Conservation (phyloP, 805 yeast species). For the Maudiozyma bulderi region DNA sequence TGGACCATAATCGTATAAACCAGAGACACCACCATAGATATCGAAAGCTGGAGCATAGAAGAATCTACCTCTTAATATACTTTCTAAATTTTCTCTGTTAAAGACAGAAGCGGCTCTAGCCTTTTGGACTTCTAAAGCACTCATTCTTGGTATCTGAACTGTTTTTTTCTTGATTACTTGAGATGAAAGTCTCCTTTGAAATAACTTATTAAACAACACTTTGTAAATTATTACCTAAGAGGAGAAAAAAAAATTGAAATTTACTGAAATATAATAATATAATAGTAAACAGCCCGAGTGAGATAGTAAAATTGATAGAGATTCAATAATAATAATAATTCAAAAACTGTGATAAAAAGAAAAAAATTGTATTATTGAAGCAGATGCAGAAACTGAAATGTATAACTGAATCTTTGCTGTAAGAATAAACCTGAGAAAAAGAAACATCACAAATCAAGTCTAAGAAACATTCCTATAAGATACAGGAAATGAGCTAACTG, state of each 20-base stretch:
- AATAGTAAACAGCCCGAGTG: not conserved
- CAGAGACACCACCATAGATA: conserved; percentile 96
- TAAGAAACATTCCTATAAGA: too few relatives aligned
- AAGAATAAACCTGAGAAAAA: too few relatives aligned
- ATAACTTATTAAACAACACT: conserved; percentile 8
- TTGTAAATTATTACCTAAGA: conserved; percentile 1
- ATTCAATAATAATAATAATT: too few relatives aligned
- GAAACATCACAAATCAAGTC: too few relatives aligned
- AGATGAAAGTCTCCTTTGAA: conserved; percentile 21
- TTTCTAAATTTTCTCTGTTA: conserved; percentile 81
- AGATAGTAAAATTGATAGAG: too few relatives aligned
- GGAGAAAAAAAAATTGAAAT: not conserved
- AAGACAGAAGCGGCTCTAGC: conserved; percentile 36
- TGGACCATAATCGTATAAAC: conserved; percentile 97
- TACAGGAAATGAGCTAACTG: too few relatives aligned
- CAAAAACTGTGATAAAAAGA: too few relatives aligned
- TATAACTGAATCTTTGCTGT: too few relatives aligned
- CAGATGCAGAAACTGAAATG: too few relatives aligned
- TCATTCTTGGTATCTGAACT: conserved; percentile 22
- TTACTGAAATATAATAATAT: not conserved
- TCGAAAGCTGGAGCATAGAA: conserved; percentile 97
- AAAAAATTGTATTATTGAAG: too few relatives aligned
- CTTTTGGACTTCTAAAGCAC: conserved; percentile 25
- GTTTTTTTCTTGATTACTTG: conserved; percentile 23
- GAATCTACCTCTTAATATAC: conserved; percentile 87